Base-by-base conservation (phyloP, 331 rosid genomes). In the Erythrophleum ivorense region DNA sequence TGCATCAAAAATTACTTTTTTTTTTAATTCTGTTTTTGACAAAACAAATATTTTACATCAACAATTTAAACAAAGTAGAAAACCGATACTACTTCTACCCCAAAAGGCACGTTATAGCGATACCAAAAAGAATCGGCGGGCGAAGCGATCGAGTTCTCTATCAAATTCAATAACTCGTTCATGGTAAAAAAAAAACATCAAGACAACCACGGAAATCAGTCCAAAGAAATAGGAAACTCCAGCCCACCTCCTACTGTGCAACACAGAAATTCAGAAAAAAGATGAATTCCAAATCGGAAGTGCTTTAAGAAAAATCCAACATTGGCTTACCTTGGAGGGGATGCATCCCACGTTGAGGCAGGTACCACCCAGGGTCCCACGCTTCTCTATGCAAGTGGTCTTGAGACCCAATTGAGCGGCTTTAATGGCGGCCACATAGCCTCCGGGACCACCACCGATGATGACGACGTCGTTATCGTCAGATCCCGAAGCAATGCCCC, bases 351-450 rank as follows among this genome's bases (percentile, higher is more conserved):
- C 98, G 88, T 96, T 96, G 78, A 96, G 99, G 80, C 99, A 96
- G 60, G 99, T 96, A 4, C 99, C 99, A 21, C 99, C 99, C 9
- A 96, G 99, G 76, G 97, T 9, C 3, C 98, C 97, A 49, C 98
- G 98, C 95, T 94, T 96, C 89, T 96, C 99, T 87, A 94, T 91
- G 81, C 99, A 96, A 70, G 99, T 89, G 71, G 99, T 96, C 82
- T 94, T 96, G 76, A 96, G 97, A 4, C 99, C 99, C 0, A 96
- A 82, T 89, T 94, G 99, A 9, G 99, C 89, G 33, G 98, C 97
- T 88, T 96, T 96, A 70, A 96, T 96, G 82, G 99, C 99, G 33
- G 98, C 99, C n/a, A 96, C 99, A 79, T 96, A 94, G 41, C 99
- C 99, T 0, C 99, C 99, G 21, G 99, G 98, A 0, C 98, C 98